phyloP scores from a whole-genome alignment of 2,329 filamentous ascomycete genomes.

The Ascochyta koolunga region DNA sequence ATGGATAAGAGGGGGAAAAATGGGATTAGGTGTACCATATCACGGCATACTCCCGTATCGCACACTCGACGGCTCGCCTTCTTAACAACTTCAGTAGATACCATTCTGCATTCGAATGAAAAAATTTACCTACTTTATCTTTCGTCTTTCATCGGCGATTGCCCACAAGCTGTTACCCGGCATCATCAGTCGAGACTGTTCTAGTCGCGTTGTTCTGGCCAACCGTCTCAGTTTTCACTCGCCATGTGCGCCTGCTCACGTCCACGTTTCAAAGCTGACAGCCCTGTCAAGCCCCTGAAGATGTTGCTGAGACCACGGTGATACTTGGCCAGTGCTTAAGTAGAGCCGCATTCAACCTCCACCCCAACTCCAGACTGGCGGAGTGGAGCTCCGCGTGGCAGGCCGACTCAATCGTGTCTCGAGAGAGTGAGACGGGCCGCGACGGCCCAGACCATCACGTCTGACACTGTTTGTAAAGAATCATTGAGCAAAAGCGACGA shows the following conservation, averaged over 20 bases:
- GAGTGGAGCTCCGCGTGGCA: slow-evolving; percentile 5
- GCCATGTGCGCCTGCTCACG: not conserved
- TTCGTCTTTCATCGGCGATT: not conserved
- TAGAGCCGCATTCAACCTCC: not conserved
- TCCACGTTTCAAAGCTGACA: slow-evolving; percentile 6
- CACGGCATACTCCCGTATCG: too few species aligned
- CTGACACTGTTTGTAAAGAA: not conserved
- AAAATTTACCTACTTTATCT: too few species aligned
- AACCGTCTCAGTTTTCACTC: slow-evolving; percentile 7
- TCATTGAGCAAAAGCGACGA: not conserved
- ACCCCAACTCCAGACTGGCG: not conserved
- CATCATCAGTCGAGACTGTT: not conserved
- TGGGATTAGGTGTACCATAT: too few species aligned
- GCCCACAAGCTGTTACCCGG: not conserved
- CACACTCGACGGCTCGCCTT: too few species aligned
- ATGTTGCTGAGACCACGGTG: slow-evolving; percentile 28
- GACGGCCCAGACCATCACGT: not conserved
- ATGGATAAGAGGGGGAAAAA: too few species aligned
- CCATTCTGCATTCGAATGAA: too few species aligned
- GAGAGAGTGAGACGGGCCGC: slow-evolving; percentile 7
- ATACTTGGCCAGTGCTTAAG: slow-evolving; percentile 27
- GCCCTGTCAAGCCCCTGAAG: slow-evolving; percentile 24
- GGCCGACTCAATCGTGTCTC: not conserved
- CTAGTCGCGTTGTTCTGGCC: slow-evolving; percentile 1
- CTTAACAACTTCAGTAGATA: too few species aligned